Evolutionary conservation across 2,329 filamentous ascomycete species (phyloP).

Genomic region (Keithomyces neogunnii): DNA sequence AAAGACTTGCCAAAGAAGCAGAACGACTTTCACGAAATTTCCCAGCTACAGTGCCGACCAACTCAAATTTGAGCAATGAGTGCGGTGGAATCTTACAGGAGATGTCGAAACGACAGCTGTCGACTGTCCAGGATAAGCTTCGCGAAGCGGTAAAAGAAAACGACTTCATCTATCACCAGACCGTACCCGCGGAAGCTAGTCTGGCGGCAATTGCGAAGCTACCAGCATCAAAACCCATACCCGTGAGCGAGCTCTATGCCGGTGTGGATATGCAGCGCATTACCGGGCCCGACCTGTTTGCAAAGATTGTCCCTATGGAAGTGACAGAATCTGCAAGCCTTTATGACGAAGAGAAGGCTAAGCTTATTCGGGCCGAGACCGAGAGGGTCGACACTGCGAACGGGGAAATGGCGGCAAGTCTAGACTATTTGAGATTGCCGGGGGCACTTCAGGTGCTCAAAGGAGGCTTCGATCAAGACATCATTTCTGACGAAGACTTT

Average conservation of each 20-base stretch:
- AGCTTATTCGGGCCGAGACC: slow-evolving; percentile 84
- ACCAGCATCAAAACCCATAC: slow-evolving; percentile 92
- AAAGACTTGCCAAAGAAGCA: slow-evolving; percentile 70
- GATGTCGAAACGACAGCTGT: slow-evolving; percentile 72
- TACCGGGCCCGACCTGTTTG: slow-evolving; percentile 92
- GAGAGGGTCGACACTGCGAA: slow-evolving; percentile 90
- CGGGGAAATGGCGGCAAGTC: slow-evolving; percentile 87
- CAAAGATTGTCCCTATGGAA: slow-evolving; percentile 90
- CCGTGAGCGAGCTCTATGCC: slow-evolving; percentile 91
- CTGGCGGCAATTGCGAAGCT: slow-evolving; percentile 79
- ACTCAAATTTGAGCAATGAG: slow-evolving; percentile 76
- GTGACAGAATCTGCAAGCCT: slow-evolving; percentile 95
- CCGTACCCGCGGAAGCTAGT: slow-evolving; percentile 76
- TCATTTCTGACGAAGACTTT: slow-evolving; percentile 84
- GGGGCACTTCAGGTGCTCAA: slow-evolving; percentile 86
- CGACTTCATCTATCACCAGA: slow-evolving; percentile 96
- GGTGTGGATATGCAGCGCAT: slow-evolving; percentile 96
- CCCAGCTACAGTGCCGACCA: slow-evolving; percentile 68
- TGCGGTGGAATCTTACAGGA: slow-evolving; percentile 67
- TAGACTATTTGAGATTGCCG: slow-evolving; percentile 88
- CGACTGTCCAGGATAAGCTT: slow-evolving; percentile 74
- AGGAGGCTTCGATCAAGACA: slow-evolving; percentile 83
- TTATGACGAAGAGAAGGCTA: slow-evolving; percentile 98
- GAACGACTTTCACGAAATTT: slow-evolving; percentile 69
- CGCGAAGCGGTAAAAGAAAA: slow-evolving; percentile 79